A percentile compares a stretch with the other conserved stretches of the same genome.
Conservation (phyloP, 257 asterid genomes). For the Solanum bulbocastanum region DNA sequence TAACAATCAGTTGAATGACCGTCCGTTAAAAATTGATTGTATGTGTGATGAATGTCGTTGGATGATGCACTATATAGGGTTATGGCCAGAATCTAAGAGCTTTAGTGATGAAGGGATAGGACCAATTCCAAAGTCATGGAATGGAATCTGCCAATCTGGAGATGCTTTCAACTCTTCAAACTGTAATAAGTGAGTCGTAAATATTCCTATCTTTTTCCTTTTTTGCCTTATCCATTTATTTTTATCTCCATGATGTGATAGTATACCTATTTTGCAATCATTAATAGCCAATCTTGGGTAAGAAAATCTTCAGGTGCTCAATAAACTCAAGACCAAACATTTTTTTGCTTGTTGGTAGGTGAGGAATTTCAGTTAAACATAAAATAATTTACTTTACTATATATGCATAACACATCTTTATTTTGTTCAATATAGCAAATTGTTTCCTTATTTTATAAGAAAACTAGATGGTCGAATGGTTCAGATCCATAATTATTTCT, state of each 20-base stretch:
- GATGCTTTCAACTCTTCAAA: conserved; percentile 56
- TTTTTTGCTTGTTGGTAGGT: not conserved
- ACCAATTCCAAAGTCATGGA: conserved; percentile 64
- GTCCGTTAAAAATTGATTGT: too few relatives aligned
- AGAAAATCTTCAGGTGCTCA: not conserved
- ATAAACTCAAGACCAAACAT: not conserved
- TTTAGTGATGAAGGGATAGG: conserved; percentile 60
- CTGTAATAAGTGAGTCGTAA: conserved; percentile 59
- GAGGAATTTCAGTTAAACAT: not conserved
- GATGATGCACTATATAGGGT: conserved; percentile 27
- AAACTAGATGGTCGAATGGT: not conserved
- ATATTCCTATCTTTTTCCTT: not conserved
- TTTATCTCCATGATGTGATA: not conserved
- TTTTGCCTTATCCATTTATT: not conserved
- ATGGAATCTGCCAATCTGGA: conserved; percentile 77
- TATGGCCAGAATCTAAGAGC: conserved; percentile 92
- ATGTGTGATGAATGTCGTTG: not conserved
- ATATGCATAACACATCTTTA: not conserved
- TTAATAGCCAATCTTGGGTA: not conserved
- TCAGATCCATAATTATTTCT: too few relatives aligned
- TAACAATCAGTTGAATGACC: too few relatives aligned
- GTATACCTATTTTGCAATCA: not conserved
- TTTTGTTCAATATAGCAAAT: not conserved
- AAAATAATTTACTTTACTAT: not conserved
- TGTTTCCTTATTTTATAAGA: not conserved